phyloP scores from a whole-genome alignment of 225 moss, liverwort and hornwort genomes.

The Physcomitrellopsis africana region DNA sequence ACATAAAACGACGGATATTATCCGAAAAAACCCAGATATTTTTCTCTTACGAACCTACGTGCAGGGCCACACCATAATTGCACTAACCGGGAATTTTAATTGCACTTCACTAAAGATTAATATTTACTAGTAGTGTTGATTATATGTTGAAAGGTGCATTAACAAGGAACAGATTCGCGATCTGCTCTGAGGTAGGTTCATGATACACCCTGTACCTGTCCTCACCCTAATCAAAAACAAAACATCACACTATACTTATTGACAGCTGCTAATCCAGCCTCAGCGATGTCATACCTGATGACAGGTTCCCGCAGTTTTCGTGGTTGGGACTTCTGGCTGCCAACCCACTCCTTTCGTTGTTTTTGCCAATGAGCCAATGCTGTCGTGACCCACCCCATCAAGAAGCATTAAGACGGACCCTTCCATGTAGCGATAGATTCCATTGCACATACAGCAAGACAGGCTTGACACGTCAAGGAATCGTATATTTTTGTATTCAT shows the following conservation, averaged over 20 bases:
- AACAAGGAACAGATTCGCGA: too few relatives aligned
- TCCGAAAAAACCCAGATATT: neutral
- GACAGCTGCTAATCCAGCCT: too few relatives aligned
- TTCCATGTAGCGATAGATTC: neutral
- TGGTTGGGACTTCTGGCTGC: constrained; percentile 26
- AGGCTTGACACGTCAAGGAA: too few relatives aligned
- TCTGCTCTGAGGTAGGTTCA: too few relatives aligned
- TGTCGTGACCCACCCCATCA: constrained; percentile 26
- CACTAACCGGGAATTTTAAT: too few relatives aligned
- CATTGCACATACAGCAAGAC: neutral
- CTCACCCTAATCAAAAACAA: too few relatives aligned
- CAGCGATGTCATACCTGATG: constrained; percentile 35
- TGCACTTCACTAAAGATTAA: too few relatives aligned
- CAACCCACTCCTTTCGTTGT: constrained; percentile 51
- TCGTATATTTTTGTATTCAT: too few relatives aligned
- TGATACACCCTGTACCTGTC: too few relatives aligned
- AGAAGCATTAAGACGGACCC: constrained; percentile 20
- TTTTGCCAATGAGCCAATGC: constrained; percentile 48
- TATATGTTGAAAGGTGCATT: too few relatives aligned
- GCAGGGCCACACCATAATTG: neutral
- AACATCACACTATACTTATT: too few relatives aligned
- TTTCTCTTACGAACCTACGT: neutral
- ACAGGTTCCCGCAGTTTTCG: constrained; percentile 34
- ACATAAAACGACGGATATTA: neutral
- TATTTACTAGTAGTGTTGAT: too few relatives aligned